Percentiles rank a stretch among this genome's conserved stretches.
Conservation (phyloP, 2,329 filamentous ascomycete species). For the Fusarium solani-melongenae region DNA sequence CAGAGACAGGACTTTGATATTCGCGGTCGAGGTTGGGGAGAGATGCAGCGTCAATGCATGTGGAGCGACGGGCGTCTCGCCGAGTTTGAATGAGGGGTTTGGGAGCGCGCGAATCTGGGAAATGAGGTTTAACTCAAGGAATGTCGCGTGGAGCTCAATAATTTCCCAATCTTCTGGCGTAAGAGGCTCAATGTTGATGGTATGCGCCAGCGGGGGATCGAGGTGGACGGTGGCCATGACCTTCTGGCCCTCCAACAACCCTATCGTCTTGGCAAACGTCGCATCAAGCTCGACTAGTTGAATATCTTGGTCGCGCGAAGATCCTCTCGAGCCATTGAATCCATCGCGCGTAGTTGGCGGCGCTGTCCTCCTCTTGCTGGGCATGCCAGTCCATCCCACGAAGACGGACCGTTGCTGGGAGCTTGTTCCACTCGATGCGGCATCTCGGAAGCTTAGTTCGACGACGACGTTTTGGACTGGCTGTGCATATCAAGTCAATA, state of each 20-base stretch:
- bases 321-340: slow-evolving; percentile 68
- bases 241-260: slow-evolving; percentile 84
- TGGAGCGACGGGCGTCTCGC: slow-evolving; percentile 62
- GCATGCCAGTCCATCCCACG: slow-evolving; percentile 97
- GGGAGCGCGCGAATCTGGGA: slow-evolving; percentile 93
- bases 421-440: slow-evolving; percentile 59
- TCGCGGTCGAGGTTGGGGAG: slow-evolving; percentile 94
- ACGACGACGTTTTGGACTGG: slow-evolving; percentile 96
- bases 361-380: slow-evolving; percentile 84
- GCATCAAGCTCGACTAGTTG: slow-evolving; percentile 87
- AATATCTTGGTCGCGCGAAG: slow-evolving; percentile 78
- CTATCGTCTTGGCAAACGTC: slow-evolving; percentile 81
- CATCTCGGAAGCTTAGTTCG: slow-evolving; percentile 79
- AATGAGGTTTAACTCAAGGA: slow-evolving; percentile 92
- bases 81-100: slow-evolving; percentile 76
- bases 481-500: slow-evolving; percentile 56
- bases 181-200: slow-evolving; percentile 94
- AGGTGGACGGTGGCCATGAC: slow-evolving; percentile 79
- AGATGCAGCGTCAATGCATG: slow-evolving; percentile 93
- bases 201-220: slow-evolving; percentile 91
- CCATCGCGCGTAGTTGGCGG: slow-evolving; percentile 81
- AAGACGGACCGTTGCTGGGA: slow-evolving; percentile 77
- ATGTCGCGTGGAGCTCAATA: slow-evolving; percentile 95
- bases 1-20: slow-evolving; percentile 87
- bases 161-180: slow-evolving; percentile 99